Conservation (phyloP, 2,329 filamentous ascomycete genomes). For the Mollisiaceae sp. region DNA sequence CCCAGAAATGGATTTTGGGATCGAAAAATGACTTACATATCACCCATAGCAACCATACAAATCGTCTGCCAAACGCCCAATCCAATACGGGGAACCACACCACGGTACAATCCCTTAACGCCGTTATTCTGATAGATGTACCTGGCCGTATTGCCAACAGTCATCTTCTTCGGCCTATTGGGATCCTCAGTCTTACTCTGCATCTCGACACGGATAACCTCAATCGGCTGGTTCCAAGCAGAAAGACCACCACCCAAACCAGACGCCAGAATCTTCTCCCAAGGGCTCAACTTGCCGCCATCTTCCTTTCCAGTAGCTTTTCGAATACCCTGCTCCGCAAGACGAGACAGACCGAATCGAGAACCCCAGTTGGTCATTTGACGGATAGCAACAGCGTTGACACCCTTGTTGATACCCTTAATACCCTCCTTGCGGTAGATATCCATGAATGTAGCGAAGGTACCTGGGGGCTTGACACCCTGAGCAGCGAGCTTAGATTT, state of each 20-base stretch:
- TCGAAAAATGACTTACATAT: slow-evolving; percentile 73
- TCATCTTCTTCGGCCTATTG: slow-evolving; percentile 99
- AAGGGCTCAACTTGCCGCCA: slow-evolving; percentile 74
- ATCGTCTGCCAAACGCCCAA: slow-evolving; percentile 99
- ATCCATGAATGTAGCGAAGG: slow-evolving; percentile 93
- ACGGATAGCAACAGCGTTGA: slow-evolving; percentile 97
- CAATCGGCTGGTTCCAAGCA: slow-evolving; percentile 99
- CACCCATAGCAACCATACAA: slow-evolving; percentile 99
- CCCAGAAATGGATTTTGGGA: not conserved
- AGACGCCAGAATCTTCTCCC: slow-evolving; percentile 89
- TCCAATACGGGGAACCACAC: slow-evolving; percentile 91
- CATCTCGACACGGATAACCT: slow-evolving; percentile 99
- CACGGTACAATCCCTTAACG: slow-evolving; percentile 90
- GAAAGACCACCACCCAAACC: slow-evolving; percentile 90
- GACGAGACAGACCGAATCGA: slow-evolving; percentile 89
- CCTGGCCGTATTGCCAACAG: slow-evolving; percentile 79
- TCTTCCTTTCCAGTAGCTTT: slow-evolving; percentile 78
- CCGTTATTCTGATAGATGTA: slow-evolving; percentile 95
- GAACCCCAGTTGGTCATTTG: slow-evolving; percentile 99
- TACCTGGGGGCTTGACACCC: slow-evolving; percentile 85
- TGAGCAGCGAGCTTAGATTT: slow-evolving; percentile 90
- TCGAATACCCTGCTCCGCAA: slow-evolving; percentile 90
- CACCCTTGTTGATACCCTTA: slow-evolving; percentile 94
- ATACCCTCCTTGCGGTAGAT: slow-evolving; percentile 97
- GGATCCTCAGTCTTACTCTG: slow-evolving; percentile 98